Conservation (phyloP, 768 basidiomycete species). For the Steccherinum ochraceum region DNA sequence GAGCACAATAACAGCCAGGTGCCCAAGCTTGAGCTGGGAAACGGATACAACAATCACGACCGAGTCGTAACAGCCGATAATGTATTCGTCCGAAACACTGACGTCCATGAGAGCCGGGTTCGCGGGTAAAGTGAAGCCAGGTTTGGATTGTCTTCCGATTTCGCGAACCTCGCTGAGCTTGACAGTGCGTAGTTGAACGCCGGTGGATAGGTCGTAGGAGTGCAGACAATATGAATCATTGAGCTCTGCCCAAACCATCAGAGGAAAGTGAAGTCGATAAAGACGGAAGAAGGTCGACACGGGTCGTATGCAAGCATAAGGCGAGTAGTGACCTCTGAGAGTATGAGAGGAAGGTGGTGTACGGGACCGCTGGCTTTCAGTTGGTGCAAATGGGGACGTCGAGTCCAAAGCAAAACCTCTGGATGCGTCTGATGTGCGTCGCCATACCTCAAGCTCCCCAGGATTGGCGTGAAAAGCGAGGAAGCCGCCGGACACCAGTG, state of each 20-base stretch:
- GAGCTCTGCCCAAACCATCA: constrained; percentile 9
- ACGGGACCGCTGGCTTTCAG: too few species aligned
- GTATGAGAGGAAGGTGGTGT: too few species aligned
- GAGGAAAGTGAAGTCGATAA: constrained; percentile 10
- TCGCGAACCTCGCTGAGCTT: constrained; percentile 3
- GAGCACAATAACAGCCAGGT: not conserved
- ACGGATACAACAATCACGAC: constrained; percentile 10
- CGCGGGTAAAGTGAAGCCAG: not conserved
- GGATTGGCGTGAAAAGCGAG: constrained; percentile 13
- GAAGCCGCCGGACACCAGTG: constrained; percentile 14
- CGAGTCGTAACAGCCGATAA: constrained; percentile 11
- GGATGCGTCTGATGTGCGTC: constrained; percentile 9
- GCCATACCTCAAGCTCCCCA: constrained; percentile 18
- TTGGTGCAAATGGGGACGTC: constrained; percentile 7
- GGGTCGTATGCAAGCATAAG: constrained; percentile 16
- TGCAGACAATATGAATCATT: constrained; percentile 8
- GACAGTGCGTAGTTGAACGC: constrained; percentile 8
- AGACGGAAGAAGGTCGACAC: constrained; percentile 8
- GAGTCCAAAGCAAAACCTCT: constrained; percentile 2
- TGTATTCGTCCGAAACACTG: constrained; percentile 11
- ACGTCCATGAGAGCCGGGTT: constrained; percentile 2
- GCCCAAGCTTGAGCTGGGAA: not conserved
- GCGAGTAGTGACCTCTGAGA: constrained; percentile 14
- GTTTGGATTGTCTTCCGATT: not conserved
- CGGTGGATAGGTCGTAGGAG: constrained; percentile 12